Evolutionary conservation across 2,329 filamentous ascomycete genomes (phyloP), one percentile per base, ranked within the genome.

Genomic region (Fusarium sp.): DNA sequence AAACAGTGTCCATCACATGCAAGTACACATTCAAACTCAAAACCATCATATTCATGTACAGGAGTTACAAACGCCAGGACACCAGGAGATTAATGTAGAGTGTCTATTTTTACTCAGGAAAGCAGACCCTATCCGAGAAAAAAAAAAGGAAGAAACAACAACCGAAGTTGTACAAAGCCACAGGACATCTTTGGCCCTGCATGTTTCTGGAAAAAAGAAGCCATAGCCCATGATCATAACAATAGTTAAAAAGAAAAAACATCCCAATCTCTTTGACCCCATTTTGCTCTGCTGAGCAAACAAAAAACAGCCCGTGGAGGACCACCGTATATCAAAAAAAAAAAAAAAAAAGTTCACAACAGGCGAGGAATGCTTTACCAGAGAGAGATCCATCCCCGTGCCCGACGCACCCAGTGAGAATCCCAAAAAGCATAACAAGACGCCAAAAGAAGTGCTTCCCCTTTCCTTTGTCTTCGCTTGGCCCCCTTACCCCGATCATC

Each of bases 211-310:
- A 61, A 76, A 75, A 71, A 76, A 74, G 69, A 76, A 74, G 69
- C 74, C 74, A 73, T 76, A 75, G 67, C 67, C 77, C 77, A 77
- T 79, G 52, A 76, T 79, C 77, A 77, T 79, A 54, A 73, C 67
- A 71, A 78, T 57, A 74, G 6, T 29, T 9, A 29, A 29, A 50
- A 29, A 48, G 24, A 20, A 54, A 54, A 54, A 31, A 75, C 50
- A 64, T 62, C 67, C 67, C 67, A 66, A 60, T 66, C 71, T 76
- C 65, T 60, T 48, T 59, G 37, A 11, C 43, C 57, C 64, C 64
- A 35, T 56, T 68, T 58, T 68, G 59, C 69, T 64, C 27, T 61
- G 50, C n/a, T 31, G 50, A 54, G 50, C 37, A 66, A 22, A 14
- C 22, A 45, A 41, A 41, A 41, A 41, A 41, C 29, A 74, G 29